Percentiles rank a stretch among this genome's conserved stretches.
phyloP scores from a whole-genome alignment of 768 basidiomycete genomes.

The Suillus hirtellus region DNA sequence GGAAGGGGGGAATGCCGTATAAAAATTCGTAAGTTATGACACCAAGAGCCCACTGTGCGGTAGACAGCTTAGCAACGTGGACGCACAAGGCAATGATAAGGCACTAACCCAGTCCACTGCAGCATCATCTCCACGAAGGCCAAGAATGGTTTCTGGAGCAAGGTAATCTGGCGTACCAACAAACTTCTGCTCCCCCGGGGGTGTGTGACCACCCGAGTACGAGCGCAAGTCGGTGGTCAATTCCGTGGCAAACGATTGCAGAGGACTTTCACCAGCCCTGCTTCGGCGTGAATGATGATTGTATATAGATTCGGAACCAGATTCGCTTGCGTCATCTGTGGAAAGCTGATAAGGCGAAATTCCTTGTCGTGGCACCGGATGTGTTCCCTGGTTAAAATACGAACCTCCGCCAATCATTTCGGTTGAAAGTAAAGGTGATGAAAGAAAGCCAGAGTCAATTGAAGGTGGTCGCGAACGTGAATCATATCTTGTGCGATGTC shows the following conservation, averaged over 20 bases:
- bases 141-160: constrained; percentile 93
- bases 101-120: constrained; percentile 92
- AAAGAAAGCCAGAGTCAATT: constrained; percentile 75
- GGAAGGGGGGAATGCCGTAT: constrained; percentile 96
- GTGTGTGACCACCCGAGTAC: constrained; percentile 60
- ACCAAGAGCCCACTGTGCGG: constrained; percentile 90
- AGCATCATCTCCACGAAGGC: constrained; percentile 91
- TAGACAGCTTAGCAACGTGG: constrained; percentile 15
- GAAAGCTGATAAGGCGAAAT: constrained; percentile 67
- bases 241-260: constrained; percentile 86
- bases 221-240: constrained; percentile 81
- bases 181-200: constrained; percentile 88
- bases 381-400: constrained; percentile 75
- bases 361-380: constrained; percentile 56
- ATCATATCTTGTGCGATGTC: constrained; percentile 55
- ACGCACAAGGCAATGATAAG: constrained; percentile 15
- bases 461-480: constrained; percentile 82
- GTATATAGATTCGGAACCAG: constrained; percentile 81
- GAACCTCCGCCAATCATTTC: constrained; percentile 64
- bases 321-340: constrained; percentile 84
- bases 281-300: constrained; percentile 54
- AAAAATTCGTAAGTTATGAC: constrained; percentile 98
- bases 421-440: constrained; percentile 69
- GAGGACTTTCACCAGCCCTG: constrained; percentile 67
- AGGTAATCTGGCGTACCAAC: constrained; percentile 98